phyloP scores from a whole-genome alignment of 2,329 filamentous ascomycete genomes.

The Laburnicola sp. region DNA sequence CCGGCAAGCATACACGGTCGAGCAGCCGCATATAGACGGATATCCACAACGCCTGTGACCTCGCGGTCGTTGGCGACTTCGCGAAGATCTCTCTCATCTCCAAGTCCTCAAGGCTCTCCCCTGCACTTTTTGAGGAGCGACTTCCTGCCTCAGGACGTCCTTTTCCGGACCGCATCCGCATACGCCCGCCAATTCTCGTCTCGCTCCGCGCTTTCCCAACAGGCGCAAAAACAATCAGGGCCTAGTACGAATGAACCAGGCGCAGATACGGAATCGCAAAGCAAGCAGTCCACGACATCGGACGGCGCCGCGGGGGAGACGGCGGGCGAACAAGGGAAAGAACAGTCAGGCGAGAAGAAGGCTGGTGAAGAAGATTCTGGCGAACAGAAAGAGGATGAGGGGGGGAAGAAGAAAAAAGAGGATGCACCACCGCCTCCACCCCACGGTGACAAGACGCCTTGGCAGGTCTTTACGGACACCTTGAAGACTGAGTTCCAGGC shows the following conservation, averaged over 20 bases:
- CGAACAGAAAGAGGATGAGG: constrained; percentile 50
- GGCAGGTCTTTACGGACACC: constrained; percentile 99
- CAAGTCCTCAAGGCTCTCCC: constrained; percentile 25
- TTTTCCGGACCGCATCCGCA: constrained; percentile 48
- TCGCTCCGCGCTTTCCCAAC: constrained; percentile 36
- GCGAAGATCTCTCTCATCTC: constrained; percentile 18
- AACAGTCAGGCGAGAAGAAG: constrained; percentile 47
- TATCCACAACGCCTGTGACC: constrained; percentile 40
- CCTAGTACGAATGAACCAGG: constrained; percentile 40
- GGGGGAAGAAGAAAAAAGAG: constrained; percentile 64
- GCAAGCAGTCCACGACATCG: constrained; percentile 49
- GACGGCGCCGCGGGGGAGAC: constrained; percentile 37
- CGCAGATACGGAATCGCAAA: constrained; percentile 33
- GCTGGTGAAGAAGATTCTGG: constrained; percentile 52
- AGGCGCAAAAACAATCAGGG: constrained; percentile 42
- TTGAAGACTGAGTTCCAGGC: constrained; percentile 90
- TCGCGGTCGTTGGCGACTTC: constrained; percentile 31
- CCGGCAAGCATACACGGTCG: constrained; percentile 49
- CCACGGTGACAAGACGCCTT: constrained; percentile 96
- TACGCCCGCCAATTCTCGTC: constrained; percentile 52
- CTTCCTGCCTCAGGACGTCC: constrained; percentile 46
- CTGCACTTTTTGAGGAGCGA: constrained; percentile 49
- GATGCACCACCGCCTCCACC: constrained; percentile 81
- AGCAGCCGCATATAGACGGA: constrained; percentile 53
- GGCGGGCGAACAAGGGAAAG: constrained; percentile 46